These are phyloP conservation scores for Thermochaetoides thermophila DNA, from an alignment of 495 filamentous ascomycete species.

Conservation along the genomic window DNA sequence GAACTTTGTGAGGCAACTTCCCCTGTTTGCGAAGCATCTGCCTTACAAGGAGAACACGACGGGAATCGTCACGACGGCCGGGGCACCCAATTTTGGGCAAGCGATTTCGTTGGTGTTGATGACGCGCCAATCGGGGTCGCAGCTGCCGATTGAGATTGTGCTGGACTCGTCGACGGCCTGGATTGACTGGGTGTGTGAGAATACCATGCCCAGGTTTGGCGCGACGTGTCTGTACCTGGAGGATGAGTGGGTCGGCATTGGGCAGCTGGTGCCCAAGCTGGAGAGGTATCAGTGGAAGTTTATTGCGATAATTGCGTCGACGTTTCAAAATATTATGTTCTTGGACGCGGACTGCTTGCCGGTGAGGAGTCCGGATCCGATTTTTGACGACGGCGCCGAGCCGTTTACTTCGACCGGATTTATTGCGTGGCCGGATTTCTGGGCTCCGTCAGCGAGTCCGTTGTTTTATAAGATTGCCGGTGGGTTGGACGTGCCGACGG, in stretches of 20 bases:
- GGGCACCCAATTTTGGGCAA: conserved; percentile 15
- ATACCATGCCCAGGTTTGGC: conserved; percentile 33
- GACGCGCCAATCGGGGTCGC: conserved; percentile 41
- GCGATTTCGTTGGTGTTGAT: conserved; percentile 38
- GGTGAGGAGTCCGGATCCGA: conserved; percentile 33
- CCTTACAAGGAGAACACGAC: conserved; percentile 32
- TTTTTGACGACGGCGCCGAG: conserved; percentile 29
- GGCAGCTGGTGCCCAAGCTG: conserved; percentile 2
- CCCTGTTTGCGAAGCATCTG: conserved; percentile 21
- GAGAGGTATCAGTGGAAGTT: conserved; percentile 42
- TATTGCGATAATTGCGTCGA: conserved; percentile 45
- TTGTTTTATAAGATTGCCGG: conserved; percentile 40
- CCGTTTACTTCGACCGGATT: conserved; percentile 39
- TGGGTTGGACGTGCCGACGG: conserved; percentile 17
- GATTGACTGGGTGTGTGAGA: conserved; percentile 37
- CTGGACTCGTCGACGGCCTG: conserved; percentile 36
- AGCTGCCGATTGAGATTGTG: conserved; percentile 43
- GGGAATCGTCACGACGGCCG: conserved; percentile 37
- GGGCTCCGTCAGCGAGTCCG: conserved; percentile 36
- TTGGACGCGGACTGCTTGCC: conserved; percentile 48
- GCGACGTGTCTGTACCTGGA: conserved; percentile 32
- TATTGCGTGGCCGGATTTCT: conserved; percentile 51
- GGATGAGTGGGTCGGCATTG: conserved; percentile 3
- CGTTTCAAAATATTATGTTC: conserved; percentile 46
- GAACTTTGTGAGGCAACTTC: too few relatives aligned